Conservation (phyloP, 2,329 filamentous ascomycete species). For the Penicillium sp. region DNA sequence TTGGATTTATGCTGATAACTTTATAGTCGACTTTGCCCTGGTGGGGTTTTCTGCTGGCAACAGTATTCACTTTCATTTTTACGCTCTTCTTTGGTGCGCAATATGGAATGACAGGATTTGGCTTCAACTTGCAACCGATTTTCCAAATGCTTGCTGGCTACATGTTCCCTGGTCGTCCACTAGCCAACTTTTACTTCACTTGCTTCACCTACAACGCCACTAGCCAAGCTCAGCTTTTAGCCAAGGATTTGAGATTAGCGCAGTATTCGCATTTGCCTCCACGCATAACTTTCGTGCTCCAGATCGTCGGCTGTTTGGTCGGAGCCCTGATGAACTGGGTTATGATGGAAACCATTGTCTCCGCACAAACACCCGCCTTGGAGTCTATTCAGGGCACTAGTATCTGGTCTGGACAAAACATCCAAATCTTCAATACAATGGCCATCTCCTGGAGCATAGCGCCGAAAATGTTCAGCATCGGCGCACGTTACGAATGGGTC, state of each 20-base stretch:
- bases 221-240: constrained; percentile 25
- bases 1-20: background rate
- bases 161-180: constrained; percentile 38
- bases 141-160: constrained; percentile 50
- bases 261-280: constrained; percentile 37
- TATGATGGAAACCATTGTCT: constrained; percentile 44
- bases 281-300: constrained; percentile 44
- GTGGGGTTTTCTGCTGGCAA: constrained; percentile 43
- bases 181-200: constrained; percentile 31
- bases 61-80: constrained; percentile 32
- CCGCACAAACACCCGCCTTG: constrained; percentile 41
- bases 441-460: constrained; percentile 41
- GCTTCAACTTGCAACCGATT: constrained; percentile 38
- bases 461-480: constrained; percentile 41
- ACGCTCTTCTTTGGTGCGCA: constrained; percentile 41
- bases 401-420: constrained; percentile 48
- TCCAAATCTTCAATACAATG: constrained; percentile 46
- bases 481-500: constrained; percentile 36
- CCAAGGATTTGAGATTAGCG: constrained; percentile 32
- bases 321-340: constrained; percentile 43
- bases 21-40: constrained; percentile 34
- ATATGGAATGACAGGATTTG: constrained; percentile 38
- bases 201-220: constrained; percentile 29
- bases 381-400: constrained; percentile 40
- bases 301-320: constrained; percentile 18